Evolutionary conservation across 139 green algal species (phyloP).

Genomic region (Zygnema circumcarinatum): DNA sequence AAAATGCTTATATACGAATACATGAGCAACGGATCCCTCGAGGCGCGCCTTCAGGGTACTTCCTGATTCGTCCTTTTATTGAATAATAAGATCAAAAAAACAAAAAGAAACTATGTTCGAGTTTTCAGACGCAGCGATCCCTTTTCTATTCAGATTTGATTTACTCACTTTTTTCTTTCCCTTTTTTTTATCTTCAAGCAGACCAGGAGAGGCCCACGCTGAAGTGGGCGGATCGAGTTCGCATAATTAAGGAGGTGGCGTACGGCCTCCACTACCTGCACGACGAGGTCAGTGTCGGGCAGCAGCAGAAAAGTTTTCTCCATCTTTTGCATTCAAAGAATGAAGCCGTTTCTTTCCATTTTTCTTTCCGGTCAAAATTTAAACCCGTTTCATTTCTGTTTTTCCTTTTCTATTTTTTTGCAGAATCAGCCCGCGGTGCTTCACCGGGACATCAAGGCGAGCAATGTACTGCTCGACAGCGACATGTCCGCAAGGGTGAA

Average conservation of each 20-base stretch:
- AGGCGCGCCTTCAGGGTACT: slow-evolving; percentile 20
- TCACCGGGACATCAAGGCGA: slow-evolving; percentile 85
- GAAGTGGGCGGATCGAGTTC: slow-evolving; percentile 23
- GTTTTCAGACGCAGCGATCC: not conserved
- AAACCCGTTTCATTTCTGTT: slow-evolving; percentile 2
- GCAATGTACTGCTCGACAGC: slow-evolving; percentile 96
- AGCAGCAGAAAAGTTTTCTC: slow-evolving; percentile 8
- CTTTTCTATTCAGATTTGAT: not conserved
- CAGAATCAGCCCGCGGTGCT: slow-evolving; percentile 69
- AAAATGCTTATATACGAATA: slow-evolving; percentile 51
- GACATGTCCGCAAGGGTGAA: slow-evolving; percentile 6
- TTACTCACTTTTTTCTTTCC: not conserved
- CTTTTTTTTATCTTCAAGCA: not conserved
- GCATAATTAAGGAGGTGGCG: slow-evolving; percentile 13
- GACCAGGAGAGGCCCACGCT: slow-evolving; percentile 5
- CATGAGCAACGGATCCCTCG: slow-evolving; percentile 33
- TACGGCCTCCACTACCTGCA: slow-evolving; percentile 44
- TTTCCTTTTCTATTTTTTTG: not conserved
- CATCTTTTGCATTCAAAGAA: not conserved
- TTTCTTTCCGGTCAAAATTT: no score
- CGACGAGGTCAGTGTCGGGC: slow-evolving; percentile 23
- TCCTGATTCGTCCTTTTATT: not conserved
- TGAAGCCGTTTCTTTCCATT: not conserved
- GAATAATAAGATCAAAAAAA: no score
- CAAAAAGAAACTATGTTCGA: no score